Evolutionary conservation across 2,329 filamentous ascomycete species (phyloP).

Genomic region (Rhynchosporium secalis): DNA sequence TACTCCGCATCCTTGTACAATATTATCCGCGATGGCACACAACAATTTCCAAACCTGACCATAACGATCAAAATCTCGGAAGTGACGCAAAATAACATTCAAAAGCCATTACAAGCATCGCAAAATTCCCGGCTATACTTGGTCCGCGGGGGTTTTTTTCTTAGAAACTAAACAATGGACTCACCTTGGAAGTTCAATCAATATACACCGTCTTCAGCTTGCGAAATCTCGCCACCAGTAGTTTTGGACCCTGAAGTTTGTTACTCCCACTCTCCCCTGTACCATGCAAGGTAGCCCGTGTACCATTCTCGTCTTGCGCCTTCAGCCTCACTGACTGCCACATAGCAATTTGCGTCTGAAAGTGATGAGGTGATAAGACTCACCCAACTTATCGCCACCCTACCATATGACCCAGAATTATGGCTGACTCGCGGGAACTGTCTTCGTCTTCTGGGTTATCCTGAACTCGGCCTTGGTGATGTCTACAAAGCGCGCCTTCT

Average conservation of each 20-base stretch:
- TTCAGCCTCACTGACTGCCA: constrained; percentile 21
- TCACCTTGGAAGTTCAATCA: constrained; percentile 27
- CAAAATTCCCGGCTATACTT: background rate
- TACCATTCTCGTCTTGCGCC: constrained; percentile 4
- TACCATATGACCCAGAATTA: constrained; percentile 35
- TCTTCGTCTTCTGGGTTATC: constrained; percentile 36
- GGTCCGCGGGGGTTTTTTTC: background rate
- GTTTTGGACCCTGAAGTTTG: constrained; percentile 31
- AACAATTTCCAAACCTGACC: constrained; percentile 9
- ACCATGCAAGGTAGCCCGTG: constrained; percentile 13
- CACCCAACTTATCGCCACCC: constrained; percentile 27
- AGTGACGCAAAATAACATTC: background rate
- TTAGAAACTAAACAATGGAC: constrained; percentile 24
- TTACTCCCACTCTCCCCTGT: constrained; percentile 18
- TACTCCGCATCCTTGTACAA: background rate
- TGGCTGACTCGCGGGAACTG: constrained; percentile 35
- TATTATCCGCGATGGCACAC: constrained; percentile 4
- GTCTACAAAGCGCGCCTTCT: constrained; percentile 39
- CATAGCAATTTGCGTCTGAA: constrained; percentile 29
- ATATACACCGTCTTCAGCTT: constrained; percentile 32
- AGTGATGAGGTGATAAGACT: constrained; percentile 25
- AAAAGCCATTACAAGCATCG: background rate
- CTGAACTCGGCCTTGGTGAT: constrained; percentile 39
- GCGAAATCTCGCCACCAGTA: constrained; percentile 29
- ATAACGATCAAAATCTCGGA: background rate